Evolutionary conservation across 2,329 filamentous ascomycete genomes (phyloP).

Genomic region (Calonectria pauciramosa): DNA sequence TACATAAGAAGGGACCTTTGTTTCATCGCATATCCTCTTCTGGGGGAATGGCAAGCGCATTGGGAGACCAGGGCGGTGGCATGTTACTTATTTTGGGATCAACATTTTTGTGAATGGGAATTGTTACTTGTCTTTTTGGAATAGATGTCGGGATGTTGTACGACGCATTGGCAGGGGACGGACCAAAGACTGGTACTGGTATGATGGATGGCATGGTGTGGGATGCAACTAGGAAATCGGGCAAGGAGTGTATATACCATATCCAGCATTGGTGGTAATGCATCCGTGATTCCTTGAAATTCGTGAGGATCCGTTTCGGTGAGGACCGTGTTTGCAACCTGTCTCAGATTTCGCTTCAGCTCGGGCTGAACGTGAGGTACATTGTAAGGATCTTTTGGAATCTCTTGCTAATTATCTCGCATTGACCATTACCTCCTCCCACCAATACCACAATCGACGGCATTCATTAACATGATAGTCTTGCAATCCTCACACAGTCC

Average conservation of each 20-base stretch:
- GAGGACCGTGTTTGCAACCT: not conserved
- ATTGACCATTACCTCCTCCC: slow-evolving; percentile 7
- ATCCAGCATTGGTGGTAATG: slow-evolving; percentile 34
- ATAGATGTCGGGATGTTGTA: slow-evolving; percentile 18
- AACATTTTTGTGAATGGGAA: slow-evolving; percentile 7
- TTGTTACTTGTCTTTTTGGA: slow-evolving; percentile 13
- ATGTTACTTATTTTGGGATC: slow-evolving; percentile 19
- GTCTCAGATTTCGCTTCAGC: not conserved
- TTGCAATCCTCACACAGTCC: not conserved
- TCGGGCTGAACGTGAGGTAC: not conserved
- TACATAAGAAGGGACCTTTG: slow-evolving; percentile 3
- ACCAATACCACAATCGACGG: not conserved
- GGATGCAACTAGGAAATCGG: slow-evolving; percentile 13
- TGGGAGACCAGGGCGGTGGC: slow-evolving; percentile 10
- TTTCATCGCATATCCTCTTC: not conserved
- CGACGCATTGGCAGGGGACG: slow-evolving; percentile 9
- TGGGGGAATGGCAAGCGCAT: slow-evolving; percentile 17
- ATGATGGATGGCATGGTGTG: slow-evolving; percentile 5
- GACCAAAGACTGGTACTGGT: slow-evolving; percentile 17
- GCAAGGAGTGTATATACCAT: slow-evolving; percentile 39
- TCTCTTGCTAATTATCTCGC: slow-evolving; percentile 18
- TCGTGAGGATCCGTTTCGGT: not conserved
- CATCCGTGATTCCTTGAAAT: slow-evolving; percentile 24
- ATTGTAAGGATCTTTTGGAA: slow-evolving; percentile 4
- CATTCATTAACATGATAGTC: slow-evolving; percentile 17